Evolutionary conservation across 2,329 filamentous ascomycete species (phyloP), one percentile per base, ranked within the genome.

Genomic region (Talaromyces amestolkiae): DNA sequence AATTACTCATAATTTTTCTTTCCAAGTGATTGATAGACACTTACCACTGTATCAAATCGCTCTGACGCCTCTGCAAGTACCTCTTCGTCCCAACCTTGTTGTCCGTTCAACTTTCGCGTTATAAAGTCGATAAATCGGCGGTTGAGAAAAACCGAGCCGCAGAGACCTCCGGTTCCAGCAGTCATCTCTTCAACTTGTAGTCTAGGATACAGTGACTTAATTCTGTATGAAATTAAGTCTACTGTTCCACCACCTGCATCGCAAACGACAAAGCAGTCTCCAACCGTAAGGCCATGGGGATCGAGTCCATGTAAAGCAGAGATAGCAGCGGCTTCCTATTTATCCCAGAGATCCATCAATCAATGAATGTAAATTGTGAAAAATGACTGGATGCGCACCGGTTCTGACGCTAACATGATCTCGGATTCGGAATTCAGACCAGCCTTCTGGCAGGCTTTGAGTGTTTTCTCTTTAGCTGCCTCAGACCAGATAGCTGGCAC

Each of bases 401-500:
- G 51, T 19, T 54, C 51, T 33, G 51, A 54, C 13, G 24, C 31
- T 35, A 54, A n/a, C 17, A 54, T 35, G 4, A 54, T 54, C 31
- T 33, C 27, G 2, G 51, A 35, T 27, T 13, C 22, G 94, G 90
- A 54, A 63, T 98, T 85, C 84, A 97, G 98, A 58, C 95, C 95
- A 67, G 95, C 95, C 80, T 98, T 94, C 71, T 98, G 97, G 70
- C 95, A 94, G 27, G 95, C 95, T n/a, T 93, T 92, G 81, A 95
- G 88, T 15, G 95, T 98, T 45, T 95, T 94, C 65, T 95, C 95
- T 82, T 99, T 99, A 72, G 93, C 95, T 56, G 94, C 94, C 82
- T 98, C 95, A 78, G 98, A 98, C 95, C 95, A 98, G 72, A 99
- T 98, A 71, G 95, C 95, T 19, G 95, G 95, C 19, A 99, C 95